Base-by-base conservation (phyloP, 208 protist genomes). In the Vickermania spadyakhi region DNA sequence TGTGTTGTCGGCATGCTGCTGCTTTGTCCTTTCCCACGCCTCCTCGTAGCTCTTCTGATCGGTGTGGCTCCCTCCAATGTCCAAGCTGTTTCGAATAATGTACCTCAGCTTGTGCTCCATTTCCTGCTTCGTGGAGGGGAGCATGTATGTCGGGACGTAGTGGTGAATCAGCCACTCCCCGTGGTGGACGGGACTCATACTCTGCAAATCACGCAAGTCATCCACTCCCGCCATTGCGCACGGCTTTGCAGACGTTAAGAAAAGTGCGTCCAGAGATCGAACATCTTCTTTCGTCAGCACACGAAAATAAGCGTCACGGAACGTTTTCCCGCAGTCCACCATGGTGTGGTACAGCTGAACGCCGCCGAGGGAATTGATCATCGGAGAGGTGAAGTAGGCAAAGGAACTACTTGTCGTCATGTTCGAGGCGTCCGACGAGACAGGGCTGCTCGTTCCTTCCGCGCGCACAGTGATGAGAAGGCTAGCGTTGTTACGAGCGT, bases 301-400 rank as follows among this genome's bases (percentile, higher is more conserved):
- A 45, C 77, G 79, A 41, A 96, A 90, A 73, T 91, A 93, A 5
- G 90, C 82, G 52, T 89, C 83, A 28, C 90, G 84, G 71, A 96
- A 96, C 0, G 90, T 96, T 57, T 94, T 96, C 31, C 90, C 90
- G 51, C 80, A 88, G 65, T 96, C 90, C 50, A 96, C 86, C 28
- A 96, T 76, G 11, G 89, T 56, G 58, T 77, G 75, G 4, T 66
- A 64, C 2, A 86, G 79, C 0, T 66, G 68, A 50, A 64, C 59
- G 0, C 66, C 61, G 23, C 60, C 54, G 1, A 76, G 65, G 57
- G 66, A 64, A 61, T 84, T 86, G 36, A 58, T 58, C 0, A 30
- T 27, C 21, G 56, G 42, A 14, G 36, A 58, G 22, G 57, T 53
- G 31, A 81, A 84, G 60, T 18, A 26, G 0, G 66, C 51, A 60